Evolutionary conservation across 306 rosid species (phyloP).

Genomic region (Mucuna pruriens): DNA sequence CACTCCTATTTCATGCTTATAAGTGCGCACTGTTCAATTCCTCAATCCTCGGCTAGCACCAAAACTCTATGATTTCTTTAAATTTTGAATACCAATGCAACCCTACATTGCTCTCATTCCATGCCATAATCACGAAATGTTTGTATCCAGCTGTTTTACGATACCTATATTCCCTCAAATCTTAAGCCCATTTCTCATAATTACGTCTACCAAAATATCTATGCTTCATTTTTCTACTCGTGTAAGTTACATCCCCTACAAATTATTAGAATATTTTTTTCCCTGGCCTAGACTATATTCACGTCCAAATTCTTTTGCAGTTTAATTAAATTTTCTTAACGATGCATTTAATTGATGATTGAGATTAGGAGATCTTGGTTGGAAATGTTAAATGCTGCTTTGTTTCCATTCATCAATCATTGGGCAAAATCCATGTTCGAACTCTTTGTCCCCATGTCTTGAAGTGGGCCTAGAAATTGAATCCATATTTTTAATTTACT

Average conservation of each 20-base stretch:
- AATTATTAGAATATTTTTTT: constrained; percentile 37
- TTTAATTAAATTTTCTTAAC: neutral
- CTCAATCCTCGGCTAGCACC: neutral
- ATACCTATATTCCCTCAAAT: neutral
- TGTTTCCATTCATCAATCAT: constrained; percentile 45
- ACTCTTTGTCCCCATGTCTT: constrained; percentile 37
- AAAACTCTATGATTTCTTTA: constrained; percentile 4
- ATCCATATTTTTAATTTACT: constrained; percentile 13
- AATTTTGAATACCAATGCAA: constrained; percentile 20
- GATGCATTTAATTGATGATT: constrained; percentile 26
- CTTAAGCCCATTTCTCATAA: neutral
- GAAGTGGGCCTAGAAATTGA: constrained; percentile 39
- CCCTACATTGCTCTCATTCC: neutral
- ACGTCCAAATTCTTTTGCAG: neutral
- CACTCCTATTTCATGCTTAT: constrained; percentile 32
- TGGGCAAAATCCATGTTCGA: constrained; percentile 45
- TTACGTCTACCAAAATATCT: neutral
- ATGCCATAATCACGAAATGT: constrained; percentile 2
- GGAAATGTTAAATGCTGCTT: constrained; percentile 20
- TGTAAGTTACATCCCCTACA: constrained; percentile 32
- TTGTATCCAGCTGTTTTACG: constrained; percentile 16
- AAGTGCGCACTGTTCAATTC: constrained; percentile 22
- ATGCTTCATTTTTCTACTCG: constrained; percentile 36
- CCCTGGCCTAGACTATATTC: neutral
- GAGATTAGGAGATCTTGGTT: constrained; percentile 3